Base-by-base conservation (phyloP, 495 filamentous ascomycete species). In the Penicillium coprophilum region DNA sequence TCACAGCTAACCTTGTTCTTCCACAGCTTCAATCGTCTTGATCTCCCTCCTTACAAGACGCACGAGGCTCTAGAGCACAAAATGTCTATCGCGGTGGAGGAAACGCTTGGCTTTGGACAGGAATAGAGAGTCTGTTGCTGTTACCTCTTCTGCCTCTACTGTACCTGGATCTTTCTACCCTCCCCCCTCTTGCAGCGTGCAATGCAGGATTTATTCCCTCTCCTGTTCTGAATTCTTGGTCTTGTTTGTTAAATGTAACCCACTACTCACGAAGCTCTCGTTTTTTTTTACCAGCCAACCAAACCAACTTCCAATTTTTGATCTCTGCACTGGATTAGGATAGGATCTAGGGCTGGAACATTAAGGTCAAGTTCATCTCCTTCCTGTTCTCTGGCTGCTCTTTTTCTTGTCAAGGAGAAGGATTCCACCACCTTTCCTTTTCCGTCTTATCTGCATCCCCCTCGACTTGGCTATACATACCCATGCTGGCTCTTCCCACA, bases 41-140 rank as follows among this genome's bases (percentile, higher is more conserved):
- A 99, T 74, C 82, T 99, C 13, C 94, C 94, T 15, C 86, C 92
- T 39, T 99, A 99, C 68, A 96, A 96, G 78, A 82, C 79, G 9
- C 82, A 92, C 62, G 92, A 97, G 28, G 81, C 83, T 61, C 78
- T 99, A 58, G 85, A 93, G 66, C 77, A 84, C 63, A 99, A 97
- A 75, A 74, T 99, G 68, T 92, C 91, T 27, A 93, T 94, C 67
- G 94, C 94, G 6, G 94, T 99, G 54, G 94, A 99, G 77, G 94
- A 99, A 78, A 99, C 94, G 10, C 89, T 99, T 80, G 94, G 94
- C 56, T 99, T 99, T 71, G 94, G 94, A 49, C 95, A 99, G 76
- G 94, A 99, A 78, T 98, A 85, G 70, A 71, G 51, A 20, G 41
- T 38, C 28, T 47, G 27, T 30, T 21, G 11, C 38, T 52, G 24